Conservation (phyloP, 768 basidiomycete genomes). For the Termitomyces sp. region DNA sequence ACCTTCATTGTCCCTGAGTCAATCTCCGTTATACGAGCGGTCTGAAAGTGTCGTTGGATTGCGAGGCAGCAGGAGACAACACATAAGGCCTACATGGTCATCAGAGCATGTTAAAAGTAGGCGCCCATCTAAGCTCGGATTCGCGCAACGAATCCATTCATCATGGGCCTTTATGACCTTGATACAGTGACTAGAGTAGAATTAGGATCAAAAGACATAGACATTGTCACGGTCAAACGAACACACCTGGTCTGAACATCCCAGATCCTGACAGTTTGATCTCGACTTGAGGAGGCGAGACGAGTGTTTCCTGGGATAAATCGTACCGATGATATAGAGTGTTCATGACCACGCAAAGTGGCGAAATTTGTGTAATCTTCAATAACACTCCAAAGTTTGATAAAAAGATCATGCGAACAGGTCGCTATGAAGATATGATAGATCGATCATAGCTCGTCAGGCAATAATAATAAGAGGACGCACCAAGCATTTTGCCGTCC, state of each 20-base stretch:
- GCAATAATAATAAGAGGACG: background rate
- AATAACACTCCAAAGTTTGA: constrained; percentile 38
- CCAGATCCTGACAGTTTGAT: constrained; percentile 64
- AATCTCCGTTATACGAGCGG: constrained; percentile 57
- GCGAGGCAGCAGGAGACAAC: background rate
- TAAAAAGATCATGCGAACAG: constrained; percentile 21
- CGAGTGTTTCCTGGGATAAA: constrained; percentile 65
- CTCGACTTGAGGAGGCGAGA: constrained; percentile 65
- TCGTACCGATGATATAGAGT: constrained; percentile 64
- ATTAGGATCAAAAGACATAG: background rate
- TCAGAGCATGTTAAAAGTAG: constrained; percentile 57
- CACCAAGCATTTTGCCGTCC: constrained; percentile 63
- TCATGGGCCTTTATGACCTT: constrained; percentile 58
- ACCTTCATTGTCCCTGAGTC: constrained; percentile 56
- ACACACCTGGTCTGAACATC: constrained; percentile 62
- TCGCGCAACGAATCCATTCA: constrained; percentile 58
- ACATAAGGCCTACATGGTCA: constrained; percentile 49
- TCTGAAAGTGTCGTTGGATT: constrained; percentile 33
- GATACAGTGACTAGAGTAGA: constrained; percentile 48
- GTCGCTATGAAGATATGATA: constrained; percentile 9
- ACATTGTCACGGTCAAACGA: background rate
- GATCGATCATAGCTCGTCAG: background rate
- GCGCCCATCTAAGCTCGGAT: constrained; percentile 48
- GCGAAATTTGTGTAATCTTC: constrained; percentile 22
- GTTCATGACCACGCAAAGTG: constrained; percentile 62